These are phyloP conservation scores for Oryza brachyantha DNA, from an alignment of 176 grass and related monocot species.

Conservation along the genomic window DNA sequence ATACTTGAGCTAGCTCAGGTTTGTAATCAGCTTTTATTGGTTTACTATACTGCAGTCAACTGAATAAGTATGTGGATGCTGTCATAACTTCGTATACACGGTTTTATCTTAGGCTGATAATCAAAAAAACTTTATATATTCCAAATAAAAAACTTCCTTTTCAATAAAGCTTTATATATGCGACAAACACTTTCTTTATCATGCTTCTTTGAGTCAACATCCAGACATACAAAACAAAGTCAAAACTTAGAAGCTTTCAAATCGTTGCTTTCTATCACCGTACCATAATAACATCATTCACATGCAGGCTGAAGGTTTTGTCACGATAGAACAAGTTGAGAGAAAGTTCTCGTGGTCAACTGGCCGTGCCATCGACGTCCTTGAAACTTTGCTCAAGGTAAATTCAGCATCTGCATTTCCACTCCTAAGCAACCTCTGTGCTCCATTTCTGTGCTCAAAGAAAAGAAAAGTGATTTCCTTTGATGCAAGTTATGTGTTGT, in stretches of 20 bases:
- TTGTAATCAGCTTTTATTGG: slow-evolving; percentile 17
- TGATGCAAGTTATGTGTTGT: neutral
- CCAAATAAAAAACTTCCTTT: neutral
- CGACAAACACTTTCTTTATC: neutral
- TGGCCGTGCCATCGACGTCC: slow-evolving; percentile 69
- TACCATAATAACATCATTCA: slow-evolving; percentile 21
- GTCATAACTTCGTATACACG: neutral
- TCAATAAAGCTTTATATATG: too few relatives aligned
- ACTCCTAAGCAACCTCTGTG: neutral
- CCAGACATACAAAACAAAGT: neutral
- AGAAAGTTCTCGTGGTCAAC: slow-evolving; percentile 75
- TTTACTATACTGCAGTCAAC: neutral
- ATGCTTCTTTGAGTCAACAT: neutral
- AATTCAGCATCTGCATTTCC: neutral
- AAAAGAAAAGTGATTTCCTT: neutral
- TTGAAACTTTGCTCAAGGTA: slow-evolving; percentile 94
- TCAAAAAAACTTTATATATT: neutral
- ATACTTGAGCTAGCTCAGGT: slow-evolving; percentile 98
- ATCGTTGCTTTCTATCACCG: neutral
- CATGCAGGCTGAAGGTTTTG: slow-evolving; percentile 76
- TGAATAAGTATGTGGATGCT: neutral
- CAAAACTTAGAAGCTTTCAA: neutral
- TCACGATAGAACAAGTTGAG: slow-evolving; percentile 71
- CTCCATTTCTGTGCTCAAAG: neutral
- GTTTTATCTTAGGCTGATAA: neutral